phyloP scores from a whole-genome alignment of 1,284 basidiomycete species.

The Ustilago vetiveriae region DNA sequence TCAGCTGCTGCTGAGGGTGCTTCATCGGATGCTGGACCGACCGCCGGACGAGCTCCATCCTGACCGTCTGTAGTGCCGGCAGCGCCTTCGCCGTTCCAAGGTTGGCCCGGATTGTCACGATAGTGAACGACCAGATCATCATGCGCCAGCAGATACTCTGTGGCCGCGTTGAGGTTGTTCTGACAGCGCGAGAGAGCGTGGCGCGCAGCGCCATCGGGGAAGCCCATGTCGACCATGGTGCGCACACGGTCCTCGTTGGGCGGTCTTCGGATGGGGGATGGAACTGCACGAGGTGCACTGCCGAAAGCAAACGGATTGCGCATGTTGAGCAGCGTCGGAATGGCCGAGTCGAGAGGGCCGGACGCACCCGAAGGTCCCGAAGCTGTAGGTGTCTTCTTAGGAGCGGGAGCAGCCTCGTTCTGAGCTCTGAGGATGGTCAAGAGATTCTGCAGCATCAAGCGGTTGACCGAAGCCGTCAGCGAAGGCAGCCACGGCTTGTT shows the following conservation, averaged over 20 bases:
- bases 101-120: constrained; percentile 38
- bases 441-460: constrained; percentile 78
- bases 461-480: constrained; percentile 72
- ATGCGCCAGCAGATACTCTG: constrained; percentile 81
- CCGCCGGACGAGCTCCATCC: constrained; percentile 6
- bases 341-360: constrained; percentile 9
- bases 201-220: constrained; percentile 83
- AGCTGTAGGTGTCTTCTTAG: constrained; percentile 21
- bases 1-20: constrained; percentile 63
- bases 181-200: constrained; percentile 82
- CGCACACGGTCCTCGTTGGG: constrained; percentile 72
- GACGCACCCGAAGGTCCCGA: constrained; percentile 8
- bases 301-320: constrained; percentile 38
- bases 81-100: constrained; percentile 26
- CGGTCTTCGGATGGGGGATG: constrained; percentile 23
- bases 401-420: constrained; percentile 61
- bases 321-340: constrained; percentile 30
- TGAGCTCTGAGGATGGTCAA: constrained; percentile 85
- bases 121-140: constrained; percentile 52
- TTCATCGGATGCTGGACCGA: constrained; percentile 8
- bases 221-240: constrained; percentile 95
- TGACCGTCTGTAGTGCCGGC: constrained; percentile 1
- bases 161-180: constrained; percentile 89
- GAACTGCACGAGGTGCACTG: constrained; percentile 30
- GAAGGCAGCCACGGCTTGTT: constrained; percentile 82